Evolutionary conservation across 2,329 filamentous ascomycete species (phyloP).

Genomic region (Herpotrichia juniperi): DNA sequence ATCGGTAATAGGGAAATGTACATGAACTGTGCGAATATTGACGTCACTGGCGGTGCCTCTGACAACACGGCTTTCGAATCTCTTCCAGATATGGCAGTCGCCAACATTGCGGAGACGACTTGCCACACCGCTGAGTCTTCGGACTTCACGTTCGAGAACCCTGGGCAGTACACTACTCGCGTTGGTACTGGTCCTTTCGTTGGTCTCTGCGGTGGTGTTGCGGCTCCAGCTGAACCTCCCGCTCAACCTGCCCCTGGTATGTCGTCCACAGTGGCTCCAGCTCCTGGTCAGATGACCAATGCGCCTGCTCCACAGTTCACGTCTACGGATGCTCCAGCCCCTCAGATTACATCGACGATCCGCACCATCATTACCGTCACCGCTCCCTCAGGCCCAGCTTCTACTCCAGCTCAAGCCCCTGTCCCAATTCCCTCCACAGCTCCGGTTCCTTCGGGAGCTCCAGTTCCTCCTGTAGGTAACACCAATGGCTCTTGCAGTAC

Average conservation of each 20-base stretch:
- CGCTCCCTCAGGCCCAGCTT: constrained; percentile 17
- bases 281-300: constrained; percentile 6
- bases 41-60: constrained; percentile 60
- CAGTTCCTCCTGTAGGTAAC: constrained; percentile 1
- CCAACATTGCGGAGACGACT: constrained; percentile 62
- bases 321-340: neutral
- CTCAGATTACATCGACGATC: constrained; percentile 21
- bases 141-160: constrained; percentile 63
- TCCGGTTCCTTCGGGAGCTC: neutral
- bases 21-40: constrained; percentile 88
- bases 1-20: constrained; percentile 93
- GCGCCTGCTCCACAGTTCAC: neutral
- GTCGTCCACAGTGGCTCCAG: constrained; percentile 3
- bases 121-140: constrained; percentile 61
- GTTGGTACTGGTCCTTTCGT: constrained; percentile 28
- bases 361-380: constrained; percentile 32
- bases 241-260: constrained; percentile 4
- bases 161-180: constrained; percentile 62
- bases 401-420: constrained; percentile 3
- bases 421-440: constrained; percentile 10
- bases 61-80: constrained; percentile 61
- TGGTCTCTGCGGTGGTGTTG: constrained; percentile 29
- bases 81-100: constrained; percentile 76
- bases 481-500: constrained; percentile 30
- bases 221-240: constrained; percentile 6